Evolutionary conservation across 208 protist genomes (phyloP), one percentile per base, ranked within the genome.

Genomic region (Jaenimonas drosophilae): DNA sequence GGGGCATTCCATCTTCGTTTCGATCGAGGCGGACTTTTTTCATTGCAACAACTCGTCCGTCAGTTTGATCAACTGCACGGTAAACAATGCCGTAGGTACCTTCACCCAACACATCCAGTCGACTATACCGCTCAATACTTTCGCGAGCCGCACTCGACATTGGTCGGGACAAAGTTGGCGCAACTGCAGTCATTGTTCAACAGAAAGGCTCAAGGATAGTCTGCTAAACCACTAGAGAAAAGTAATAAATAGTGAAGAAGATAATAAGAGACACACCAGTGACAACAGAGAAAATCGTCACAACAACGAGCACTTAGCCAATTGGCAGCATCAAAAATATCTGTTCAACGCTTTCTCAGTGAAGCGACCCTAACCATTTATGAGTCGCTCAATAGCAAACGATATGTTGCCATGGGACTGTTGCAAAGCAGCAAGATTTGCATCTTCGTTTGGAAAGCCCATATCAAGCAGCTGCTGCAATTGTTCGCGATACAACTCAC

Each of bases 1-100:
- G 79, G 4, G 97, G 97, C 39, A 99, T 96, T 7, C 97, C 97
- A 41, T 99, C 98, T 43, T 99, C 97, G n/a, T 96, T 95, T 19
- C 87, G 75, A 49, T 98, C 95, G 1, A 98, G 59, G 21, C 94
- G 75, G 25, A 99, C 97, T 48, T 98, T 98, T 59, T 99, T 99
- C 5, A 99, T 49, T 0, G 97, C 97, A 3, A 99, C 89, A 31
- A 96, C 70, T 33, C 83, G 67, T 0, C 77, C 78, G 6, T 71
- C 95, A 19, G 62, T 57, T 17, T 65, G 77, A 54, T 96, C 89
- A 19, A 88, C 60, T 6, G 88, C 88, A n/a, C 71, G 70, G 57
- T 91, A 94, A 4, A 96, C 91, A 19, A 96, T 82, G 11, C 91
- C 91, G 49, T 95, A 97, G 0, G 91, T 97, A 34, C 91, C 91